Percentiles rank a stretch among this genome's conserved stretches.
phyloP scores from a whole-genome alignment of 2,329 filamentous ascomycete species.

The Pseudodiploospora longispora region DNA sequence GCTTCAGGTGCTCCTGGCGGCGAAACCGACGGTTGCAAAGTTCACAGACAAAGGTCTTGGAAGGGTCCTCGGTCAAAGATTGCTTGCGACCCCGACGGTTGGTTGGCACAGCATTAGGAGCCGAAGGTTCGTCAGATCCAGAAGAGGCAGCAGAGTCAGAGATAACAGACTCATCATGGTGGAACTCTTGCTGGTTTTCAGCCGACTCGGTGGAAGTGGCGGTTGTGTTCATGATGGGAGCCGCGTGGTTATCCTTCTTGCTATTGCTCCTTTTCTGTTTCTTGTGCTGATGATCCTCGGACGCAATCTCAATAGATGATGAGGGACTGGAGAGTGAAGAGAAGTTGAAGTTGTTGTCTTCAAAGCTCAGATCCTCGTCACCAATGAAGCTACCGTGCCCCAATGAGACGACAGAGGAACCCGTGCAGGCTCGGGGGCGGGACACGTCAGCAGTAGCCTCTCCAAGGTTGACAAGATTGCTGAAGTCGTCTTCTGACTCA shows the following conservation, averaged over 20 bases:
- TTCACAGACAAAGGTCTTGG: constrained; percentile 96
- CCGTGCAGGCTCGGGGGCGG: constrained; percentile 61
- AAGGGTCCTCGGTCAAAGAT: constrained; percentile 92
- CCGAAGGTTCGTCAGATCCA: constrained; percentile 37
- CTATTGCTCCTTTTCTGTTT: constrained; percentile 46
- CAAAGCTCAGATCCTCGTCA: constrained; percentile 68
- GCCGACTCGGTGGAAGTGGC: constrained; percentile 25
- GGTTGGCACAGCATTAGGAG: constrained; percentile 47
- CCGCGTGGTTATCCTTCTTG: constrained; percentile 30
- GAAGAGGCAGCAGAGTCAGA: constrained; percentile 31
- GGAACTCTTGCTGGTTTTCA: constrained; percentile 27
- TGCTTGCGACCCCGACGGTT: constrained; percentile 97
- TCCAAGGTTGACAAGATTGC: constrained; percentile 59
- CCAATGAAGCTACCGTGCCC: constrained; percentile 72
- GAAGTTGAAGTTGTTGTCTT: constrained; percentile 55
- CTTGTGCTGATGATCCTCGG: constrained; percentile 48
- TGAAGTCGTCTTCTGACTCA: constrained; percentile 83
- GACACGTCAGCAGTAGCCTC: constrained; percentile 50
- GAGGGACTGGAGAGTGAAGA: constrained; percentile 57
- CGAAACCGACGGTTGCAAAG: constrained; percentile 96
- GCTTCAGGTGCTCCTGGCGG: constrained; percentile 96
- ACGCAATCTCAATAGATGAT: constrained; percentile 20
- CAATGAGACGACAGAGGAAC: constrained; percentile 57
- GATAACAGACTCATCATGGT: constrained; percentile 27
- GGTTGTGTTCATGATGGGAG: constrained; percentile 36